Conservation (phyloP, 2,329 filamentous ascomycete genomes). For the Biscogniauxia sp. region DNA sequence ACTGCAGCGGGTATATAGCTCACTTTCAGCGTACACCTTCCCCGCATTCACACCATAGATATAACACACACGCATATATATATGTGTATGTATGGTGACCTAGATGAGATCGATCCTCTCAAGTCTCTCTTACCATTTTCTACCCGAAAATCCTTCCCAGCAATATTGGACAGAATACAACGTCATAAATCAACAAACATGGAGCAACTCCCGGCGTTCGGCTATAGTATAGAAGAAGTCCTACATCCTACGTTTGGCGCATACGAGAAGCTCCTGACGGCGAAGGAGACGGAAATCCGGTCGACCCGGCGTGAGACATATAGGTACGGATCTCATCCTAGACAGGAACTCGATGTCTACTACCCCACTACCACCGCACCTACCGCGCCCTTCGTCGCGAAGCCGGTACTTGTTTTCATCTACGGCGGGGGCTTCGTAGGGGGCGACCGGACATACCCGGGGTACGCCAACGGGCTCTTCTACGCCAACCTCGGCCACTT, state of each 20-base stretch:
- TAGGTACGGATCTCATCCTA: slow-evolving; percentile 33
- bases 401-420: slow-evolving; percentile 31
- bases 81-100: neutral
- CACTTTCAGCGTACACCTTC: neutral
- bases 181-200: slow-evolving; percentile 6
- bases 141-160: neutral
- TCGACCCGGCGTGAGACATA: slow-evolving; percentile 30
- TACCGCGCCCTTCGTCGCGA: slow-evolving; percentile 11
- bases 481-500: slow-evolving; percentile 39
- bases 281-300: slow-evolving; percentile 25
- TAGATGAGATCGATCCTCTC: neutral
- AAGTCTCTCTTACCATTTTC: neutral
- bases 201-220: slow-evolving; percentile 22
- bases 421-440: slow-evolving; percentile 35
- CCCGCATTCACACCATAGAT: neutral
- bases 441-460: slow-evolving; percentile 32
- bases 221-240: slow-evolving; percentile 17
- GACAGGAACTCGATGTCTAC: slow-evolving; percentile 41
- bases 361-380: slow-evolving; percentile 16
- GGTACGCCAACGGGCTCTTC: slow-evolving; percentile 25
- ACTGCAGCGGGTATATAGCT: neutral
- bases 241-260: slow-evolving; percentile 25
- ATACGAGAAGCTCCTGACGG: slow-evolving; percentile 24
- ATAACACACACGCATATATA: too few species aligned
- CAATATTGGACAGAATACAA: neutral